A percentile compares a stretch with the other conserved stretches of the same genome.
Evolutionary conservation across 495 filamentous ascomycete genomes (phyloP).

Genomic region (Hamigera avellanea): DNA sequence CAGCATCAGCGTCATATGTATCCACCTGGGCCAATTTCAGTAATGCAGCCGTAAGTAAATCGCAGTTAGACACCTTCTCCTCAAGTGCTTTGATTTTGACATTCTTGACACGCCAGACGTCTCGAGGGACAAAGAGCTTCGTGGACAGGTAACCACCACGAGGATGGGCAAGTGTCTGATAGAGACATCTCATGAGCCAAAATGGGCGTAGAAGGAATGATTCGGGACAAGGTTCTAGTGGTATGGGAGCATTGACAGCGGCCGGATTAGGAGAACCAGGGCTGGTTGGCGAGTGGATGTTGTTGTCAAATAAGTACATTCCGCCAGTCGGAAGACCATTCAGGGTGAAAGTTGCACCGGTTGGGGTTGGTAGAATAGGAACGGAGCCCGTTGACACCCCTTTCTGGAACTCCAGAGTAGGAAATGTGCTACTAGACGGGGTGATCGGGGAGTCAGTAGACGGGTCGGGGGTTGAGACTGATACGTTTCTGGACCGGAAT

Average conservation of each 20-base stretch:
- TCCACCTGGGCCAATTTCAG: slow-evolving; percentile 75
- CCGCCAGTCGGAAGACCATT: slow-evolving; percentile 51
- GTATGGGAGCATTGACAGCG: slow-evolving; percentile 47
- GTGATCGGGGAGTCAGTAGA: slow-evolving; percentile 62
- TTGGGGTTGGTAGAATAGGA: slow-evolving; percentile 59
- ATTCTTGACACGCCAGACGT: slow-evolving; percentile 88
- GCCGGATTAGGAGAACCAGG: slow-evolving; percentile 55
- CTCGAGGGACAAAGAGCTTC: slow-evolving; percentile 80
- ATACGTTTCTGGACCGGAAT: slow-evolving; percentile 61
- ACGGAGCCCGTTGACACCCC: slow-evolving; percentile 36
- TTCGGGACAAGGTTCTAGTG: slow-evolving; percentile 84
- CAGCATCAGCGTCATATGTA: slow-evolving; percentile 76
- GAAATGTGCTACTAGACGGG: slow-evolving; percentile 58
- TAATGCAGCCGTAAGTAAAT: slow-evolving; percentile 81
- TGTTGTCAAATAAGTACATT: slow-evolving; percentile 71
- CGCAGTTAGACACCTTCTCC: slow-evolving; percentile 91
- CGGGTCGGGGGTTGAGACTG: slow-evolving; percentile 57
- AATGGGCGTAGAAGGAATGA: slow-evolving; percentile 81
- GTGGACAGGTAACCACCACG: slow-evolving; percentile 86
- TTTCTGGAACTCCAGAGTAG: slow-evolving; percentile 35
- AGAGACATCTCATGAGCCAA: slow-evolving; percentile 90
- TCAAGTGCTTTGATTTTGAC: slow-evolving; percentile 85
- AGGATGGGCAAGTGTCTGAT: slow-evolving; percentile 84
- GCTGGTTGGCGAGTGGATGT: slow-evolving; percentile 63
- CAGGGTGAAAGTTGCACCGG: slow-evolving; percentile 42